Evolutionary conservation across 208 protist genomes (phyloP), one percentile per base, ranked within the genome.

Genomic region (Leishmania amazonensis): DNA sequence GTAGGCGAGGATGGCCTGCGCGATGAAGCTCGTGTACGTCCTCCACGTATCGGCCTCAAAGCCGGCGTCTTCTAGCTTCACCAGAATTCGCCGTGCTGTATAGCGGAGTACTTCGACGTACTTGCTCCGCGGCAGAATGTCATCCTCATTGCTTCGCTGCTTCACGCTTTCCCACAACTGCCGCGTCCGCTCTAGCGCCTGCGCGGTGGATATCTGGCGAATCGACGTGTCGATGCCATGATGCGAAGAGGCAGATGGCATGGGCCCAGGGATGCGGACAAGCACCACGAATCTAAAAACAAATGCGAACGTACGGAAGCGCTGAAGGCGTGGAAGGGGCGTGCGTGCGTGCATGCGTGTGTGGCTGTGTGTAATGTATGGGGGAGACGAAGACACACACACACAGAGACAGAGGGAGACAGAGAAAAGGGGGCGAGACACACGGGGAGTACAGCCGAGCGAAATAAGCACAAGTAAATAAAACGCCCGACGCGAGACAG

Each of bases 1-100:
- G 79, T 87, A 87, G 19, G 86, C 88, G 31, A 91, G 51, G n/a
- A 92, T 84, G 4, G 82, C 85, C 62, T 87, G 68, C 19, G 73
- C 80, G 70, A 92, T 86, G 58, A 92, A 90, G 31, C 89, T 81
- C n/a, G 80, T 84, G 83, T 93, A 95, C 40, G 81, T 86, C 49
- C 49, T 28, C 89, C 91, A 92, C 2, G 76, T 84, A n/a, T 94
- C 89, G 15, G 68, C 70, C 21, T 84, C 81, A 28, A 87, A 85
- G 58, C 75, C 76, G 6, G 75, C 81, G 42, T 90, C 73, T 67
- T 92, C 87, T 21, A 94, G 81, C 65, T 88, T 89, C 0, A 75
- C 78, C 1, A 93, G 75, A 47, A 94, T 85, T 38, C 78, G 76
- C 24, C 87, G 71, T 4, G 88, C 89, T 49, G 88, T 87, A 74